phyloP scores from a whole-genome alignment of 1,284 basidiomycete species.

The Tilletiopsis washingtonensis region DNA sequence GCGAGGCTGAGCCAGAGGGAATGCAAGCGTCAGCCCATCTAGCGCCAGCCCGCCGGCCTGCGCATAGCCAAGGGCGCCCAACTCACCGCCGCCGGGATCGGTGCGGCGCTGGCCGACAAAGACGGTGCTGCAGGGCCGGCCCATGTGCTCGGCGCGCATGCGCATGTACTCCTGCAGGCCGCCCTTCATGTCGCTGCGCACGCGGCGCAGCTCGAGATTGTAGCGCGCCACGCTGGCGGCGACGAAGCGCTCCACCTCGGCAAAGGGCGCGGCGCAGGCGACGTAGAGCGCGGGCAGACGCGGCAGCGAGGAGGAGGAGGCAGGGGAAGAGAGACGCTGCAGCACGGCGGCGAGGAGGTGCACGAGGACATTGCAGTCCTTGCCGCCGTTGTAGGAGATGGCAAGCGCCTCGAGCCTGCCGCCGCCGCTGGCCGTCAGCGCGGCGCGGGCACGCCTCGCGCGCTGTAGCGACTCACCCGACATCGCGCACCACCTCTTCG shows the following conservation, averaged over 20 bases:
- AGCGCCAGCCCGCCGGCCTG: background rate
- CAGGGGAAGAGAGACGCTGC: constrained; percentile 52
- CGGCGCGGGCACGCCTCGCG: background rate
- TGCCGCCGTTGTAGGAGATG: constrained; percentile 93
- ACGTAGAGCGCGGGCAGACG: constrained; percentile 77
- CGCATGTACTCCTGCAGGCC: constrained; percentile 64
- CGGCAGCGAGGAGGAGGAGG: constrained; percentile 40
- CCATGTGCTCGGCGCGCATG: constrained; percentile 6
- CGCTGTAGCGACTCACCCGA: constrained; percentile 13
- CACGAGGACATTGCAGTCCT: constrained; percentile 87
- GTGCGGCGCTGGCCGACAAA: constrained; percentile 77
- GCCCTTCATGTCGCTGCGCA: constrained; percentile 71
- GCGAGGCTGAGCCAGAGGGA: background rate
- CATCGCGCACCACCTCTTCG: constrained; percentile 31
- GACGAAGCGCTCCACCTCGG: constrained; percentile 76
- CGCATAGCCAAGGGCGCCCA: background rate
- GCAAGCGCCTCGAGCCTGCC: constrained; percentile 49
- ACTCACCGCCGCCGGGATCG: constrained; percentile 86
- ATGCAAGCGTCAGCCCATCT: background rate
- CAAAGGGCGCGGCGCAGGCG: constrained; percentile 78
- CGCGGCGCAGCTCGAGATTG: constrained; percentile 68
- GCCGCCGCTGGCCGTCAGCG: constrained; percentile 51
- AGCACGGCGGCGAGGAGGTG: constrained; percentile 72
- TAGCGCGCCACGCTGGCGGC: constrained; percentile 60
- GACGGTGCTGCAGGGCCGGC: constrained; percentile 59